Base-by-base conservation (phyloP, 108 stramenopile genomes). In the Cyclotella sp. region DNA sequence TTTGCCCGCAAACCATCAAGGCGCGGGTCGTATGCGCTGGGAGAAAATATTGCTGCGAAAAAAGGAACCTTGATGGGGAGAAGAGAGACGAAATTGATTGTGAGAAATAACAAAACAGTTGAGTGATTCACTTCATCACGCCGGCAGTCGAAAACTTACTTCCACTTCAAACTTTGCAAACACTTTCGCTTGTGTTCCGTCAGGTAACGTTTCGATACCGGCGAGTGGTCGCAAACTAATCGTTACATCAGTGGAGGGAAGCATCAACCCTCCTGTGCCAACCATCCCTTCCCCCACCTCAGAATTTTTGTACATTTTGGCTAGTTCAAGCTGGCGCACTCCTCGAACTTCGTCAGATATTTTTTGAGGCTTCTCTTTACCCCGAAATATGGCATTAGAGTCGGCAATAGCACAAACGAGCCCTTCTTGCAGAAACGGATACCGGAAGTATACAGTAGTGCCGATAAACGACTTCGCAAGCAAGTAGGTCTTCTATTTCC, bases 131-230 rank as follows among this genome's bases (percentile, higher is more conserved):
- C 11, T 24, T 12, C n/a, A 12, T 22, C 1, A 12, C 1, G 22
- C 11, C 19, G 22, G 0, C 3, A 24, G 55, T 3, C 57, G 4
- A 27, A 24, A 8, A 40, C 64, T 65, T 21, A 65, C 67, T 63
- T 95, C 92, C 24, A 97, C 86, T 83, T 98, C 97, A 49, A 86
- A 86, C 43, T 84, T 83, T 7, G 93, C 93, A 70, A 89, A 99
- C 11, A 91, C 84, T 76, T 98, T 96, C 1, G 66, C 87, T 47
- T 55, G 52, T 34, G 83, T 81, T 19, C 96, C 96, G 62, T 90
- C 88, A 39, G 84, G 75, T 19, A 80, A 58, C 5, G 81, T 88
- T 44, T 78, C 64, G 60, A 98, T 78, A 26, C 86, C 92, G 71
- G 93, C 83, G 46, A 99, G 80, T 34, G 97, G 97, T 9, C 93